A percentile compares a stretch with the other conserved stretches of the same genome.
Conservation (phyloP, 352 stramenopile genomes). For the Phytopythium litorale region DNA sequence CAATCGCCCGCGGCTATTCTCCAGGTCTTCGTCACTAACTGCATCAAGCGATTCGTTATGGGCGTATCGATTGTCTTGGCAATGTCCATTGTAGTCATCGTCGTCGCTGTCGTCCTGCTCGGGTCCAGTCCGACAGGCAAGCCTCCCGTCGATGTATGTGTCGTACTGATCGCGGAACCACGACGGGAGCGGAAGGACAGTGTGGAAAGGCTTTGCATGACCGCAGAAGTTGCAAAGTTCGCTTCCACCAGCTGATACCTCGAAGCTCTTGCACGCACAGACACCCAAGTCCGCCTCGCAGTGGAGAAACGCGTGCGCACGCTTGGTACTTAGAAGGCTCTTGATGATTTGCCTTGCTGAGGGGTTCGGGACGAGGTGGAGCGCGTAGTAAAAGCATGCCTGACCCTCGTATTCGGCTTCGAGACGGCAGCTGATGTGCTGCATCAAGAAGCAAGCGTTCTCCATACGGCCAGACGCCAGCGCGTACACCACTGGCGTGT, state of each 20-base stretch:
- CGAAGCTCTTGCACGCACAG: constrained; percentile 68
- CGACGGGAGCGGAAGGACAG: constrained; percentile 41
- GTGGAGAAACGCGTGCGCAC: constrained; percentile 46
- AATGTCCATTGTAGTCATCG: background rate
- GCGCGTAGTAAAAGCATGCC: constrained; percentile 49
- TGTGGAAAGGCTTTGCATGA: constrained; percentile 27
- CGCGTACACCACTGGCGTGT: constrained; percentile 44
- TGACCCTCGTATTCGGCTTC: constrained; percentile 69
- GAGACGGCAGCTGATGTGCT: constrained; percentile 18
- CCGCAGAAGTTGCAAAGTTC: constrained; percentile 42
- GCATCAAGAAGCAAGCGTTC: constrained; percentile 40
- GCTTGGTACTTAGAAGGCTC: constrained; percentile 22
- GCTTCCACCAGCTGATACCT: constrained; percentile 12
- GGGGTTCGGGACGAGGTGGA: constrained; percentile 55
- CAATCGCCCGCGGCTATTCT: constrained; percentile 21
- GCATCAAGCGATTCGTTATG: constrained; percentile 2
- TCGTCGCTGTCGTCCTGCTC: background rate
- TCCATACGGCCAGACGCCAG: constrained; percentile 24
- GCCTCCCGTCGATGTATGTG: constrained; percentile 27
- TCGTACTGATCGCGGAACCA: constrained; percentile 76
- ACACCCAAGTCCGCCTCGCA: constrained; percentile 24
- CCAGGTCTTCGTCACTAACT: constrained; percentile 10
- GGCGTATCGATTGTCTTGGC: constrained; percentile 13
- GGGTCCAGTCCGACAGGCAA: background rate
- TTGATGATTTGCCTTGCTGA: constrained; percentile 33